Conservation (phyloP, 805 yeast species). For the Suhomyces pyralidae region DNA sequence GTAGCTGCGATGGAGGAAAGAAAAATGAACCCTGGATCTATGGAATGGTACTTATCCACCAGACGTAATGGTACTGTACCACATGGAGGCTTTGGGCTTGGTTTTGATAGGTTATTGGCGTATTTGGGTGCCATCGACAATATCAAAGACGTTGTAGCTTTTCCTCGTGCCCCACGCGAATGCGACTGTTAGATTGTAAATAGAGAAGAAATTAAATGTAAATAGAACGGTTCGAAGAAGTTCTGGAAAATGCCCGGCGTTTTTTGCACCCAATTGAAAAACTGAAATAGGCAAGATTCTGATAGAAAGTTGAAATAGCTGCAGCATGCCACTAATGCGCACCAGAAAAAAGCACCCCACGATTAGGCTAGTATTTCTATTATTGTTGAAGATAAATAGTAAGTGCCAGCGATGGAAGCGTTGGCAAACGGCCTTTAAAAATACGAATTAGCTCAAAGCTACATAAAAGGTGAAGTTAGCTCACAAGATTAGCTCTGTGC, state of each 20-base stretch:
- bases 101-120: conserved; percentile 80
- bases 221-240: neutral
- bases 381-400: too few relatives aligned
- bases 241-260: neutral
- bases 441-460: too few relatives aligned
- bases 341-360: neutral
- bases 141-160: conserved; percentile 82
- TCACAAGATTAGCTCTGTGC: too few relatives aligned
- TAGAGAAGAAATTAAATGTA: neutral
- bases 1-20: conserved; percentile 47
- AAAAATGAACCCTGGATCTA: conserved; percentile 54
- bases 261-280: neutral
- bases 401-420: too few relatives aligned
- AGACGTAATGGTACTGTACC: conserved; percentile 80
- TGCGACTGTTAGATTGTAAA: conserved; percentile 27
- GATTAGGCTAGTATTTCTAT: too few relatives aligned
- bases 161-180: conserved; percentile 64
- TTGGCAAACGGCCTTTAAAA: too few relatives aligned
- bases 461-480: too few relatives aligned
- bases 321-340: neutral
- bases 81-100: conserved; percentile 97
- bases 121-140: conserved; percentile 74
- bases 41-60: conserved; percentile 79
- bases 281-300: neutral
- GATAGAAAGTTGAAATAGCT: too few relatives aligned